A percentile compares a stretch with the other conserved stretches of the same genome.
Conservation (phyloP, 116 monocot genomes). For the Papilionanthe hybrid region DNA sequence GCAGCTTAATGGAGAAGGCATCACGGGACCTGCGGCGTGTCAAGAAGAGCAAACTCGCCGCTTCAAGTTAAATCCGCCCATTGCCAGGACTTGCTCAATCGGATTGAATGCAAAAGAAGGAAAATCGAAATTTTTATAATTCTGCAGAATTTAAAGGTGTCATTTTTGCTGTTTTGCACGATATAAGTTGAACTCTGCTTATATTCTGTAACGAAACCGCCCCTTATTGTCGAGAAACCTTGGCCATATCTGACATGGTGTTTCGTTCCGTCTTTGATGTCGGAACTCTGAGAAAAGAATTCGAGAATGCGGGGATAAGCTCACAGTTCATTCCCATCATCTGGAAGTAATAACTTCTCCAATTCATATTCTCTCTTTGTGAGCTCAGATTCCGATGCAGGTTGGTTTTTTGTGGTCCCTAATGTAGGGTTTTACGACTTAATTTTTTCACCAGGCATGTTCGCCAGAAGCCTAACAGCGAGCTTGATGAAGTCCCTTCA, state of each 20-base stretch:
- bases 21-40: too few relatives aligned
- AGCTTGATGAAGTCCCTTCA: conserved; percentile 67
- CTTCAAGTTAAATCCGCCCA: too few relatives aligned
- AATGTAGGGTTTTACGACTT: conserved; percentile 3
- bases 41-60: too few relatives aligned
- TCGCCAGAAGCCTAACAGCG: conserved; percentile 67
- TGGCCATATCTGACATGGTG: conserved; percentile 24
- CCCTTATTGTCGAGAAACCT: not conserved
- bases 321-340: conserved; percentile 69
- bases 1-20: too few relatives aligned
- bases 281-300: conserved; percentile 50
- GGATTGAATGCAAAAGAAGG: too few relatives aligned
- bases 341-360: conserved; percentile 52
- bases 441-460: conserved; percentile 41
- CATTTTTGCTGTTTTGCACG: too few relatives aligned
- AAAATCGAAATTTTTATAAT: too few relatives aligned
- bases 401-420: not conserved
- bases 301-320: conserved; percentile 60
- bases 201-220: too few relatives aligned
- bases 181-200: too few relatives aligned
- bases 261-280: conserved; percentile 78
- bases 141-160: too few relatives aligned
- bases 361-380: not conserved
- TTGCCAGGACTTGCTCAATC: too few relatives aligned
- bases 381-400: not conserved